Evolutionary conservation across 2,329 filamentous ascomycete species (phyloP).

Genomic region (Helotiales sp.): DNA sequence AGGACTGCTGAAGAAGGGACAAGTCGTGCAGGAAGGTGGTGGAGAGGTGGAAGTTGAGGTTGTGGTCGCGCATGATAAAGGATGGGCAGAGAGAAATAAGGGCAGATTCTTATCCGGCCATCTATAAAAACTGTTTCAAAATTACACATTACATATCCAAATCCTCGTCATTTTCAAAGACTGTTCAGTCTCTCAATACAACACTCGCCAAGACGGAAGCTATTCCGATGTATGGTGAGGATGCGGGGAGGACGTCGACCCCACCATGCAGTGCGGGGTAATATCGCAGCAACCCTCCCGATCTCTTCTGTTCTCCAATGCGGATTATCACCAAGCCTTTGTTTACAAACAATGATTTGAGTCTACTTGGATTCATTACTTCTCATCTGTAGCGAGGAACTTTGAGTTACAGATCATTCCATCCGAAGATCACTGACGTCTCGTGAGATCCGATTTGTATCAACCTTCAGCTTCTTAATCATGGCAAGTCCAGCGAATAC

Average conservation of each 20-base stretch:
- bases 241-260: not conserved
- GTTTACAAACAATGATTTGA: not conserved
- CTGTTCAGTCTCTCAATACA: not conserved
- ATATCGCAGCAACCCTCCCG: not conserved
- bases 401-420: not conserved
- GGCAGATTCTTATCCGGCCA: slow-evolving; percentile 31
- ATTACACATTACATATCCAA: not conserved
- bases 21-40: not conserved
- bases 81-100: slow-evolving; percentile 44
- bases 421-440: not conserved
- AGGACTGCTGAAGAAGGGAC: slow-evolving; percentile 36
- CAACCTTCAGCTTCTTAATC: not conserved
- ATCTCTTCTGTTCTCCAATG: not conserved
- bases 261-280: not conserved
- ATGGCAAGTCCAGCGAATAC: slow-evolving; percentile 26
- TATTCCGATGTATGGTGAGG: not conserved
- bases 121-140: slow-evolving; percentile 2
- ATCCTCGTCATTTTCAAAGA: not conserved
- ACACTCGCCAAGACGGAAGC: not conserved
- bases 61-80: slow-evolving; percentile 50
- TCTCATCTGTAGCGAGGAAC: not conserved
- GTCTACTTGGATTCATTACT: not conserved
- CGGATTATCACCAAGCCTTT: not conserved
- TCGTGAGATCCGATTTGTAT: not conserved
- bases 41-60: slow-evolving; percentile 43